Evolutionary conservation across 352 stramenopile species (phyloP).

Genomic region (Globisporangium splendens): DNA sequence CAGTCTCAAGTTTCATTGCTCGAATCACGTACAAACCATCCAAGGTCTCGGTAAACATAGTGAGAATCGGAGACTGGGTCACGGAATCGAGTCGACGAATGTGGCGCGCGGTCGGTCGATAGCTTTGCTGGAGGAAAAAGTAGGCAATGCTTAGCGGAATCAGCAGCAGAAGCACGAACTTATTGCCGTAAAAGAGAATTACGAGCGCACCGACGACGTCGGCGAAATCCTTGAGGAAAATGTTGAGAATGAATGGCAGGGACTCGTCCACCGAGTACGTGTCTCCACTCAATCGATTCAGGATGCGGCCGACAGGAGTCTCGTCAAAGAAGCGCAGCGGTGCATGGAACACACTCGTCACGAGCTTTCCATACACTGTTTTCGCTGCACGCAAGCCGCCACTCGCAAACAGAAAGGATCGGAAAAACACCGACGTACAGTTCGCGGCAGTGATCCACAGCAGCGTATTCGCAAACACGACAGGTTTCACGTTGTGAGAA

Average conservation of each 20-base stretch:
- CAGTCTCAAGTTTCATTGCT: slow-evolving; percentile 35
- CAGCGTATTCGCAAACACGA: slow-evolving; percentile 52
- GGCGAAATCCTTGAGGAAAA: slow-evolving; percentile 80
- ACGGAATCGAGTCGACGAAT: slow-evolving; percentile 63
- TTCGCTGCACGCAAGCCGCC: slow-evolving; percentile 70
- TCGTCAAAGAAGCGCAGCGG: slow-evolving; percentile 66
- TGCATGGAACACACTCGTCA: slow-evolving; percentile 48
- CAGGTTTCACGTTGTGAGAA: slow-evolving; percentile 36
- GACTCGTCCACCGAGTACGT: slow-evolving; percentile 85
- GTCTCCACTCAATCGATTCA: slow-evolving; percentile 79
- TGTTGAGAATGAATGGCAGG: slow-evolving; percentile 87
- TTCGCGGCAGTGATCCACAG: slow-evolving; percentile 67
- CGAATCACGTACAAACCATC: slow-evolving; percentile 69
- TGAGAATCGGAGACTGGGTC: slow-evolving; percentile 72
- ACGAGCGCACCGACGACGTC: slow-evolving; percentile 66
- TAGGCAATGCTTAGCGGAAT: slow-evolving; percentile 70
- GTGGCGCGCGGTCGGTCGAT: slow-evolving; percentile 73
- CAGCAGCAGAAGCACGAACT: slow-evolving; percentile 68
- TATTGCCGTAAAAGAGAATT: slow-evolving; percentile 81
- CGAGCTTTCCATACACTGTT: slow-evolving; percentile 52
- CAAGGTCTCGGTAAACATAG: slow-evolving; percentile 71
- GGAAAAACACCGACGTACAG: slow-evolving; percentile 59
- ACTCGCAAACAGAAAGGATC: slow-evolving; percentile 84
- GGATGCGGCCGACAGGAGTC: slow-evolving; percentile 62
- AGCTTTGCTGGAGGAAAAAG: slow-evolving; percentile 53